These are phyloP conservation scores for Stagonosporopsis cucurbitacearum DNA, from an alignment of 2,329 filamentous ascomycete genomes.

Conservation along the genomic window DNA sequence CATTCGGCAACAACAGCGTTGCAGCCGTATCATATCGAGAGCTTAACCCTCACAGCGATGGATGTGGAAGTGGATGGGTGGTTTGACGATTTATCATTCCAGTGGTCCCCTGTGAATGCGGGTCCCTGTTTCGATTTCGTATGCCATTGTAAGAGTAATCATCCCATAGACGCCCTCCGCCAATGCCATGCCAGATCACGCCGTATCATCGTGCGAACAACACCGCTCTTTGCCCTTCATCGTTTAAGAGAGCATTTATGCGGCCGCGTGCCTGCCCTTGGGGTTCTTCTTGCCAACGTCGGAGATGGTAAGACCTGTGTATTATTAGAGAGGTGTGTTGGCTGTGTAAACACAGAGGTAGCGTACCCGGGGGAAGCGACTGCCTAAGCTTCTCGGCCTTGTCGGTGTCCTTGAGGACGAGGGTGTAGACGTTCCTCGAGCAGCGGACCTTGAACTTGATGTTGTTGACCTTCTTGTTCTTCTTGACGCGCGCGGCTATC, in stretches of 20 bases:
- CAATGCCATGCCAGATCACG: conserved; percentile 28
- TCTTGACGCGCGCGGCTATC: conserved; percentile 69
- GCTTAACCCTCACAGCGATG: background rate
- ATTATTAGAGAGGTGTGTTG: background rate
- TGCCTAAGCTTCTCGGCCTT: conserved; percentile 99
- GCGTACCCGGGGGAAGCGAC: conserved; percentile 93
- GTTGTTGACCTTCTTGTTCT: conserved; percentile 86
- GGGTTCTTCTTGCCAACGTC: conserved; percentile 70
- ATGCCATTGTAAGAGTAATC: conserved; percentile 43
- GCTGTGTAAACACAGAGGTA: background rate
- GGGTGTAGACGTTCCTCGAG: conserved; percentile 94
- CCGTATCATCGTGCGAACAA: conserved; percentile 14
- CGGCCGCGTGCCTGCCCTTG: conserved; percentile 56
- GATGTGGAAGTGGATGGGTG: background rate
- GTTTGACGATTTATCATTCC: conserved; percentile 20
- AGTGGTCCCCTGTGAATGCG: conserved; percentile 17
- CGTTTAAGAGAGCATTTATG: conserved; percentile 30
- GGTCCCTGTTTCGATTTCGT: conserved; percentile 28
- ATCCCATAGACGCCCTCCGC: conserved; percentile 42
- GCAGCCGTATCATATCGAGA: background rate
- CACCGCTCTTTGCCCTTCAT: conserved; percentile 1
- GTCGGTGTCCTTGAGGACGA: conserved; percentile 97
- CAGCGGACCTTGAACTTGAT: conserved; percentile 99
- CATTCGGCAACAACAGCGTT: background rate
- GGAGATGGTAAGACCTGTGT: conserved; percentile 62